Conservation (phyloP, 805 yeast species). For the Starmera quercuum region DNA sequence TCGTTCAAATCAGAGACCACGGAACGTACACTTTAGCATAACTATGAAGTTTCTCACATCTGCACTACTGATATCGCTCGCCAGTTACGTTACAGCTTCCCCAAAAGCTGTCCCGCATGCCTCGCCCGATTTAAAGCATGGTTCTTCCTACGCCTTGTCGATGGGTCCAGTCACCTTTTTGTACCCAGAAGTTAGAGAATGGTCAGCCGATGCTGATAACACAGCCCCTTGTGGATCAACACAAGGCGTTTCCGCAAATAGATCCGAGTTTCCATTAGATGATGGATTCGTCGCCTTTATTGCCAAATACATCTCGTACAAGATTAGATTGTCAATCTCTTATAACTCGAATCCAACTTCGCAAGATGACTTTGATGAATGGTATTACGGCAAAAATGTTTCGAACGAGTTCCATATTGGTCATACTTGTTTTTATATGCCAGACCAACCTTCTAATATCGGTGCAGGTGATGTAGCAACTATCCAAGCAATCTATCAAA, state of each 20-base stretch:
- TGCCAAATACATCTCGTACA: constrained; percentile 33
- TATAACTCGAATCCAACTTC: constrained; percentile 30
- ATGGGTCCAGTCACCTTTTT: constrained; percentile 25
- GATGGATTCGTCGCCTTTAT: constrained; percentile 40
- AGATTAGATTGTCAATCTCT: constrained; percentile 31
- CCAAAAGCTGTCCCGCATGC: constrained; percentile 5
- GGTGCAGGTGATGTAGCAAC: constrained; percentile 35
- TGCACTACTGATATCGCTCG: constrained; percentile 9
- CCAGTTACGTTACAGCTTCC: constrained; percentile 12
- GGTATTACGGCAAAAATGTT: constrained; percentile 30
- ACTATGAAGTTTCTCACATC: constrained; percentile 5
- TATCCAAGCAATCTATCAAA: constrained; percentile 32
- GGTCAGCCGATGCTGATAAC: constrained; percentile 38
- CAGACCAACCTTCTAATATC: constrained; percentile 31
- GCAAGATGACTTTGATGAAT: constrained; percentile 32
- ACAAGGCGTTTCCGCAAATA: constrained; percentile 23
- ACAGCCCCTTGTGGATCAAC: constrained; percentile 40
- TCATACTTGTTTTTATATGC: constrained; percentile 38
- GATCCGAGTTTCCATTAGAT: constrained; percentile 38
- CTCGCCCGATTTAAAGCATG: constrained; percentile 13
- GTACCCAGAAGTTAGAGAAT: constrained; percentile 36
- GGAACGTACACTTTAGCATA: too few species aligned
- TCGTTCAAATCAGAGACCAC: too few species aligned
- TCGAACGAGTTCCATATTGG: constrained; percentile 33
- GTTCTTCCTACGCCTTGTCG: constrained; percentile 15